These are phyloP conservation scores for Alternaria angustiovoidea DNA, from an alignment of 2,329 filamentous ascomycete species.

Conservation along the genomic window DNA sequence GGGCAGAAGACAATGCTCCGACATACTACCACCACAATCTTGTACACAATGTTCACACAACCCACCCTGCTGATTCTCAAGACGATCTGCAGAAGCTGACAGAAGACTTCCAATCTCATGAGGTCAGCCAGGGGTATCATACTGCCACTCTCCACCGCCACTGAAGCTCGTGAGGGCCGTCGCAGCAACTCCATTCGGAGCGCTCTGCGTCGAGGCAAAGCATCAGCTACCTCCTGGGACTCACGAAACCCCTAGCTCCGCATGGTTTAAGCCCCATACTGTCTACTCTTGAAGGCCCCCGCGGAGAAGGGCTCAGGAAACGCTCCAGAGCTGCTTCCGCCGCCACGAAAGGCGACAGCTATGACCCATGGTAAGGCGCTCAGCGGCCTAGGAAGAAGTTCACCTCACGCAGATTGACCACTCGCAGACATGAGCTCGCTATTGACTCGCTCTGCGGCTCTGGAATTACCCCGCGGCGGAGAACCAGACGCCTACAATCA, in stretches of 20 bases:
- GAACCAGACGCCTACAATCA: background rate
- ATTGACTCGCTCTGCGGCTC: background rate
- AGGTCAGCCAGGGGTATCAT: background rate
- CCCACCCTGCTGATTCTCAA: background rate
- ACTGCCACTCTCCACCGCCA: background rate
- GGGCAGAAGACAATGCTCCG: background rate
- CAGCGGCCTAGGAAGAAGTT: background rate
- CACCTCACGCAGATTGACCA: background rate
- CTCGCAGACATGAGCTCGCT: background rate
- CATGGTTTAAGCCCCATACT: background rate
- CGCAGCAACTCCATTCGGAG: background rate
- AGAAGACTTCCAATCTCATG: background rate
- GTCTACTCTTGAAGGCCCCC: background rate
- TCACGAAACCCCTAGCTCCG: background rate
- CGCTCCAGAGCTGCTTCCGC: background rate
- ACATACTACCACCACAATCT: background rate
- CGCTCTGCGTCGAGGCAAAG: background rate
- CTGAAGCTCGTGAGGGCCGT: background rate
- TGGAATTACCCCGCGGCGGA: slow-evolving; percentile 1
- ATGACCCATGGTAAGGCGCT: background rate
- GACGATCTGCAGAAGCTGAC: background rate
- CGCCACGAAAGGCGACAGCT: background rate
- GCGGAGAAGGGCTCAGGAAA: background rate
- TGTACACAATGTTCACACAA: background rate
- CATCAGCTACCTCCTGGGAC: background rate